These are phyloP conservation scores for Aureobasidium sp. DNA, from an alignment of 2,329 filamentous ascomycete species.

Conservation along the genomic window DNA sequence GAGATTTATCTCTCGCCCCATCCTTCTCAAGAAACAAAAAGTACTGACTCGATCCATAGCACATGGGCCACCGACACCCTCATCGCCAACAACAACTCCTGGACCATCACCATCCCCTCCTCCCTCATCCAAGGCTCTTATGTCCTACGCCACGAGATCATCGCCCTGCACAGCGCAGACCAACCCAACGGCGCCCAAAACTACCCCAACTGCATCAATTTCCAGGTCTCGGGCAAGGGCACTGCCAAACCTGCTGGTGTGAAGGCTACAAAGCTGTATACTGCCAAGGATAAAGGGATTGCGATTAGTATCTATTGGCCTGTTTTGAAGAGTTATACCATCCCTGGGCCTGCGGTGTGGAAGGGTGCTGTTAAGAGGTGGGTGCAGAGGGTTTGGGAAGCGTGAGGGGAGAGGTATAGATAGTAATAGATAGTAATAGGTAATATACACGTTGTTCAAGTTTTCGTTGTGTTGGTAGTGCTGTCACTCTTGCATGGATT, in stretches of 20 bases:
- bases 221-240: constrained; percentile 52
- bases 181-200: constrained; percentile 38
- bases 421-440: background rate
- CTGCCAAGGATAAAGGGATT: constrained; percentile 50
- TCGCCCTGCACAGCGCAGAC: constrained; percentile 52
- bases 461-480: too few species aligned
- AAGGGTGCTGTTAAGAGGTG: constrained; percentile 8
- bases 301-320: constrained; percentile 51
- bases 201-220: constrained; percentile 49
- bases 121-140: constrained; percentile 51
- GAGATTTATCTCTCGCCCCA: background rate
- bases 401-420: background rate
- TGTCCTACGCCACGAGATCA: constrained; percentile 52
- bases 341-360: constrained; percentile 44
- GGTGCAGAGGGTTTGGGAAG: background rate
- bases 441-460: background rate
- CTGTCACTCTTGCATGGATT: too few species aligned
- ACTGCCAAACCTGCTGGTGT: constrained; percentile 44
- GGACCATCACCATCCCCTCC: constrained; percentile 46
- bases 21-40: background rate
- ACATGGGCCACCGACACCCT: constrained; percentile 52
- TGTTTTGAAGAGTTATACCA: constrained; percentile 39
- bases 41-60: background rate
- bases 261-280: constrained; percentile 52
- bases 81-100: constrained; percentile 42